A percentile compares a stretch with the other conserved stretches of the same genome.
These are phyloP conservation scores for Trypanosoma melophagium DNA, from an alignment of 208 protist genomes.

Conservation along the genomic window DNA sequence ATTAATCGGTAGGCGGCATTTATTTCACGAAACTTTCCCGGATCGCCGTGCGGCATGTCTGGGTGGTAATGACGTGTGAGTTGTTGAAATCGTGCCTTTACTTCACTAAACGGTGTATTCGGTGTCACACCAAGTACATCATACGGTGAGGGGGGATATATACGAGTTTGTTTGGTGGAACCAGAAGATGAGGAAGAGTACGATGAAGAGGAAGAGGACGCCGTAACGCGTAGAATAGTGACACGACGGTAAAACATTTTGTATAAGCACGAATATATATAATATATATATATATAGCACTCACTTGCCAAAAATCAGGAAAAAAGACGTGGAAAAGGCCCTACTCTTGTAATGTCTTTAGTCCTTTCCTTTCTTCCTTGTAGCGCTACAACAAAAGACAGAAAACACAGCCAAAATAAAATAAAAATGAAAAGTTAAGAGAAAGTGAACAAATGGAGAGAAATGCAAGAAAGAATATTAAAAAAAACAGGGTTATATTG, in stretches of 20 bases:
- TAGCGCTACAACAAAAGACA: neutral
- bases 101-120: slow-evolving; percentile 52
- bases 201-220: slow-evolving; percentile 9
- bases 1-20: slow-evolving; percentile 65
- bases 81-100: slow-evolving; percentile 57
- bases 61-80: slow-evolving; percentile 72
- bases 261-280: slow-evolving; percentile 11
- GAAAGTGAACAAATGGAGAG: neutral
- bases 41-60: slow-evolving; percentile 64
- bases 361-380: neutral
- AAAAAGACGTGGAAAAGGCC: neutral
- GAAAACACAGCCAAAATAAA: neutral
- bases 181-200: slow-evolving; percentile 12
- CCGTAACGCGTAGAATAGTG: slow-evolving; percentile 20
- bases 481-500: neutral
- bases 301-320: neutral
- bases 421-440: neutral
- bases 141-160: slow-evolving; percentile 23
- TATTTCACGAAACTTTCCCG: slow-evolving; percentile 72
- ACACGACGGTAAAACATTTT: slow-evolving; percentile 20
- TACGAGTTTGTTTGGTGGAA: neutral
- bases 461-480: too few relatives aligned
- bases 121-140: slow-evolving; percentile 52
- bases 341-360: too few relatives aligned
- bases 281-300: neutral